Percentiles rank a stretch among this genome's conserved stretches.
Evolutionary conservation across 148 eudicot species (phyloP).

Genomic region (Camellia japonica): DNA sequence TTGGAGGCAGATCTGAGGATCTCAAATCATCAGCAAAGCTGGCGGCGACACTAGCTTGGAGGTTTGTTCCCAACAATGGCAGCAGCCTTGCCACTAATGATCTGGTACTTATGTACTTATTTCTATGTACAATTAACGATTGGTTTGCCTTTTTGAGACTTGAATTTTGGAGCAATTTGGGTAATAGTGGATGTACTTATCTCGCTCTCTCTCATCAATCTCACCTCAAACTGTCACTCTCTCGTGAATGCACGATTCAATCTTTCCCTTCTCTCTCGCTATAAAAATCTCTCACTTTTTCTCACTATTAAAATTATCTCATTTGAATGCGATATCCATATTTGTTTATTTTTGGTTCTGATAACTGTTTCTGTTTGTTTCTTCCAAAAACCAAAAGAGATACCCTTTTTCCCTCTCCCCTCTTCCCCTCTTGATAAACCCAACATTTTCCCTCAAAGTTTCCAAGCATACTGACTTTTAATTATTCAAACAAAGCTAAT

Average conservation of each 20-base stretch:
- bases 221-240: slow-evolving; percentile 12
- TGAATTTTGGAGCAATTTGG: no score
- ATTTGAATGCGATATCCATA: background rate
- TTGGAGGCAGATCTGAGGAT: no score
- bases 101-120: no score
- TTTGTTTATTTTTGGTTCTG: background rate
- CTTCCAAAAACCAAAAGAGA: slow-evolving; percentile 12
- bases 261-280: background rate
- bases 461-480: background rate
- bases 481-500: slow-evolving; percentile 22
- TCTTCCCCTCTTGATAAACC: slow-evolving; percentile 12
- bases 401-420: background rate
- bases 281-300: background rate
- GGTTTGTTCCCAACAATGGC: no score
- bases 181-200: no score
- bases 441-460: background rate
- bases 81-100: no score
- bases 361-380: slow-evolving; percentile 10
- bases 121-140: no score
- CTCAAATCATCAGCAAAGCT: no score
- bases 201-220: no score
- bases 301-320: slow-evolving; percentile 7
- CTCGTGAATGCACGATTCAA: slow-evolving; percentile 18
- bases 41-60: no score
- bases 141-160: no score